Base-by-base conservation (phyloP, 2,329 filamentous ascomycete genomes). In the Aschersonia sp. region DNA sequence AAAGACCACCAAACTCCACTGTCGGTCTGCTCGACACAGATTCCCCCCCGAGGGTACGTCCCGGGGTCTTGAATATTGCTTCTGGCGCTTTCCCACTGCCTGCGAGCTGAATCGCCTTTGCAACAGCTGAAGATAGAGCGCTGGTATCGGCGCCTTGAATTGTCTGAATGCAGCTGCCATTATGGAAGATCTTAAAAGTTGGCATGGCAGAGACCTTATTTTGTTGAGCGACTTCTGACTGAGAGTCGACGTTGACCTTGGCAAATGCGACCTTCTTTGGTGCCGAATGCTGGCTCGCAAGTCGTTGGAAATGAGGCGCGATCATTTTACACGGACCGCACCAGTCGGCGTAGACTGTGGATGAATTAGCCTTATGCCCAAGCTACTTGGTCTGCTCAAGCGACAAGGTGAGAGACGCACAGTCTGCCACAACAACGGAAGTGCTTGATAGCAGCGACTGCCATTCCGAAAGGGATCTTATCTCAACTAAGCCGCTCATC, bases 351-450 rank as follows among this genome's bases (percentile, higher is more conserved):
- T 65, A 71, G 58, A 74, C 69, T 94, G 77, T 89, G 96, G 59
- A 90, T 88, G 49, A 83, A 85, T 65, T 88, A 97, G 86, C 87
- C 95, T 68, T 94, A 85, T 64, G 90, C 90, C 61, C 92, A 94
- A 74, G 96, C 87, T 94, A 57, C 45, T 6, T 5, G 12, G 43
- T 42, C 30, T 43, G 45, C 7, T 37, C 33, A 12, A 8, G 12
- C 33, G 33, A 12, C 33, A 37, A 46, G 42, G 49, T 32, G 39
- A 12, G 29, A n/a, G 8, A 47, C 80, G 67, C 76, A 94, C 88
- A 97, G 69, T 97, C 92, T 57, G 87, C 79, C 51, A 98, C 77
- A 48, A 96, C 87, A 52, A 96, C 78, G 57, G 78, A 79, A 48
- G 84, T 87, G 46, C 80, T 79, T 47, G 74, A 74, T 44, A 95